Base-by-base conservation (phyloP, 1,284 basidiomycete genomes). In the Inonotus obliquus region DNA sequence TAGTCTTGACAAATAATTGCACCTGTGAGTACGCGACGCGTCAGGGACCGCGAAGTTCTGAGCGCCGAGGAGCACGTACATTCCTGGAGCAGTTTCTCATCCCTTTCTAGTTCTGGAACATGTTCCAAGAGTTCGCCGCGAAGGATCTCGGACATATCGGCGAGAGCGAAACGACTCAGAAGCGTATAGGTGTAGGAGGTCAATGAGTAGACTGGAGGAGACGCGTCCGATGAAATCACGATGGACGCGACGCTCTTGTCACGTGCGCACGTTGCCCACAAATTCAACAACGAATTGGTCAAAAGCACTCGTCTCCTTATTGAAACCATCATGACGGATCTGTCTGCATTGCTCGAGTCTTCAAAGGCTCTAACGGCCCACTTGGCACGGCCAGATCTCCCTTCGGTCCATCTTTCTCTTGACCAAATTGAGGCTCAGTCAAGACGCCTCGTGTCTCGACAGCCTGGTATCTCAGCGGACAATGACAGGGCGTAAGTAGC, bases 371-470 rank as follows among this genome's bases (percentile, higher is more conserved):
- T 93, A 47, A 92, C 85, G 11, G 85, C 87, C 0, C 89, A 93
- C 71, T 75, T 92, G 35, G 81, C 86, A 6, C 79, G 83, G 45
- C 87, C 89, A 4, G 91, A 94, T 66, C 76, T 97, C 1, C 94
- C 94, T 7, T 83, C 87, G 2, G 87, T 97, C 38, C 86, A 92
- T 65, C 86, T 96, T 54, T 91, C 91, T 2, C 80, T 97, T 44
- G 93, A 96, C 74, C 93, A 97, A 76, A 91, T 97, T 66, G 93
- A 97, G 72, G 87, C 88, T 0, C 92, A 96, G 74, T 92, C 90
- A 0, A 80, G 92, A 23, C 80, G 89, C 51, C 83, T 94, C 21
- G 89, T 92, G 14, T 84, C 86, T 41, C 81, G 85, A 54, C 86
- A 89, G 69, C 82, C 84, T 10, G 81, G 79, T 32, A 76, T 81